Conservation (phyloP, 192 early-diverging fungal genomes). For the Kickxella alabastrina region DNA sequence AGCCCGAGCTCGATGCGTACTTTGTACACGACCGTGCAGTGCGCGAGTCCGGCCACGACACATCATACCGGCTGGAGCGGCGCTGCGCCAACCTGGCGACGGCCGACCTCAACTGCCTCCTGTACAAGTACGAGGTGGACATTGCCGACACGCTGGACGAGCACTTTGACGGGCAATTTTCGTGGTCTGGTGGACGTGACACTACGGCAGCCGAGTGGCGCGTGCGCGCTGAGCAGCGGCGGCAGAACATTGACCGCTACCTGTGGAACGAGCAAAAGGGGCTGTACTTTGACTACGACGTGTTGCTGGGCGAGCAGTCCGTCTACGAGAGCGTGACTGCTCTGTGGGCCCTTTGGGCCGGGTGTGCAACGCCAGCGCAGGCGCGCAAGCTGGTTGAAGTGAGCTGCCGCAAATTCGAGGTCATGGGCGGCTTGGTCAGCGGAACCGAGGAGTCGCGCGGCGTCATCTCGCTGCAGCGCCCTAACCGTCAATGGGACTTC, state of each 20-base stretch:
- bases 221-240: slow-evolving; percentile 58
- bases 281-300: slow-evolving; percentile 92
- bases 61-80: slow-evolving; percentile 89
- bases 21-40: slow-evolving; percentile 98
- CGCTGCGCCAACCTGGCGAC: slow-evolving; percentile 89
- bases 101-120: slow-evolving; percentile 85
- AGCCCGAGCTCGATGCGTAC: slow-evolving; percentile 87
- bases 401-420: slow-evolving; percentile 80
- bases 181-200: slow-evolving; percentile 32
- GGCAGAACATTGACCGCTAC: slow-evolving; percentile 69
- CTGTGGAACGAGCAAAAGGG: slow-evolving; percentile 77
- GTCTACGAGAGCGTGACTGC: slow-evolving; percentile 88
- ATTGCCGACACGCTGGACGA: slow-evolving; percentile 68
- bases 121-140: slow-evolving; percentile 97
- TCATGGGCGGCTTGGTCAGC: slow-evolving; percentile 84
- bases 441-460: slow-evolving; percentile 92
- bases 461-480: slow-evolving; percentile 69
- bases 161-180: slow-evolving; percentile 57
- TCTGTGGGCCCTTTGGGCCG: slow-evolving; percentile 91
- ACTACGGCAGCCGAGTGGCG: slow-evolving; percentile 60
- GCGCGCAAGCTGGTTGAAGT: slow-evolving; percentile 69
- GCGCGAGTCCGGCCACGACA: slow-evolving; percentile 96
- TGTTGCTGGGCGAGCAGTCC: slow-evolving; percentile 56
- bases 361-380: slow-evolving; percentile 68
- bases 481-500: slow-evolving; percentile 95